Conservation (phyloP, 805 yeast genomes). For the Starmerella stigmatis region DNA sequence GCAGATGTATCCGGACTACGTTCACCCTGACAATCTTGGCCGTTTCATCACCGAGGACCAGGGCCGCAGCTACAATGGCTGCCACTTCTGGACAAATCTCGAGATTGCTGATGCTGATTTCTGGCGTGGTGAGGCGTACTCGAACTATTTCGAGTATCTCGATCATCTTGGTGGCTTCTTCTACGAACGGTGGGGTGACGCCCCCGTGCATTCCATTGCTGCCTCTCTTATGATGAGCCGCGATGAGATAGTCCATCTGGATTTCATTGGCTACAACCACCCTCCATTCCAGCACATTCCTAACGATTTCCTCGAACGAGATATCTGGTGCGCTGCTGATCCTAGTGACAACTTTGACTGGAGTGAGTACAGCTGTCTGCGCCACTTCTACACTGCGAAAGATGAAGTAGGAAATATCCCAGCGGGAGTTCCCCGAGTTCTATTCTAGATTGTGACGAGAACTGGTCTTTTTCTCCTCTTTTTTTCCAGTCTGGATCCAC, state of each 20-base stretch:
- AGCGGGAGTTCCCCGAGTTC: conserved; percentile 16
- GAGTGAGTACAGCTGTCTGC: conserved; percentile 32
- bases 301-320: conserved; percentile 33
- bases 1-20: conserved; percentile 39
- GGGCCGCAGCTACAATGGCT: conserved; percentile 60
- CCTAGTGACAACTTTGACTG: conserved; percentile 30
- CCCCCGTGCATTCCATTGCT: conserved; percentile 87
- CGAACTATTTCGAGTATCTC: conserved; percentile 55
- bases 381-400: conserved; percentile 29
- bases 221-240: conserved; percentile 62
- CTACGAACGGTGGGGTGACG: conserved; percentile 96
- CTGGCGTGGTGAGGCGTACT: conserved; percentile 57
- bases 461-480: not conserved
- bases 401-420: conserved; percentile 20
- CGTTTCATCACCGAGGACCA: conserved; percentile 63
- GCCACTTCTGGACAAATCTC: conserved; percentile 91
- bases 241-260: conserved; percentile 73
- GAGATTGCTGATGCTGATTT: conserved; percentile 81
- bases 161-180: conserved; percentile 77
- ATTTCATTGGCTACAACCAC: conserved; percentile 88
- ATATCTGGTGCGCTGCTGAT: conserved; percentile 47
- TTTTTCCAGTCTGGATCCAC: no score
- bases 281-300: conserved; percentile 61
- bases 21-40: conserved; percentile 50
- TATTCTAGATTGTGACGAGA: conserved; percentile 11